Evolutionary conservation across 139 green algal genomes (phyloP), one percentile per base, ranked within the genome.

Genomic region (Volvox africanus): DNA sequence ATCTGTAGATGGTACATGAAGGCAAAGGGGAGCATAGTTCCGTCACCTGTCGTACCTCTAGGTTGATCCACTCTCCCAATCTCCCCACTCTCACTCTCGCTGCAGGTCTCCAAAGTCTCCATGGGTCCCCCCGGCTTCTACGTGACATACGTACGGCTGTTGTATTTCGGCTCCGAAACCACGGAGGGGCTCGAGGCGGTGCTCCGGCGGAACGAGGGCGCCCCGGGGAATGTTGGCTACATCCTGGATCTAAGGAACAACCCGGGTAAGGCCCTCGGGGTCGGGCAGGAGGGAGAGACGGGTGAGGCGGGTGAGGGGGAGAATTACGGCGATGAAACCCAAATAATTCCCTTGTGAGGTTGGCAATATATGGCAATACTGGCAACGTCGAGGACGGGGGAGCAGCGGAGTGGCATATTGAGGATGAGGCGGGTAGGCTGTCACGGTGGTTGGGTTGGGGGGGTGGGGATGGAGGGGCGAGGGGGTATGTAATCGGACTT

Each of bases 161-260:
- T 95, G 89, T 97, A 96, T 88, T 95, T 95, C 76, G 88, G 62
- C 37, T 91, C 81, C 6, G 92, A 94, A 50, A 87, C 93, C 61
- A 95, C 91, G 0, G 26, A 65, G 22, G 50, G 26, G 19, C 65
- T 97, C 21, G 77, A 61, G 69, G 22, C 65, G 32, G 79, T 82
- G 67, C 75, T 93, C 33, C 61, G 80, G 32, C 55, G 88, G 65
- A 86, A 80, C 2, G 93, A 97, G 73, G 61, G n/a, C 1, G 73
- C 91, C 6, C 80, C 85, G 2, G 93, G 93, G 26, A 91, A 91
- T 0, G 13, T 80, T 18, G 95, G 94, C 16, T 95, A 93, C 30
- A 69, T 97, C 32, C 61, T 97, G 26, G 95, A 97, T 92, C 95
- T 97, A 79, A 90, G 95, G 26, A 96, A 97, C 86, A 95, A 97